Evolutionary conservation across 352 stramenopile genomes (phyloP), one percentile per base, ranked within the genome.

Genomic region (Pythium grandisporangium): DNA sequence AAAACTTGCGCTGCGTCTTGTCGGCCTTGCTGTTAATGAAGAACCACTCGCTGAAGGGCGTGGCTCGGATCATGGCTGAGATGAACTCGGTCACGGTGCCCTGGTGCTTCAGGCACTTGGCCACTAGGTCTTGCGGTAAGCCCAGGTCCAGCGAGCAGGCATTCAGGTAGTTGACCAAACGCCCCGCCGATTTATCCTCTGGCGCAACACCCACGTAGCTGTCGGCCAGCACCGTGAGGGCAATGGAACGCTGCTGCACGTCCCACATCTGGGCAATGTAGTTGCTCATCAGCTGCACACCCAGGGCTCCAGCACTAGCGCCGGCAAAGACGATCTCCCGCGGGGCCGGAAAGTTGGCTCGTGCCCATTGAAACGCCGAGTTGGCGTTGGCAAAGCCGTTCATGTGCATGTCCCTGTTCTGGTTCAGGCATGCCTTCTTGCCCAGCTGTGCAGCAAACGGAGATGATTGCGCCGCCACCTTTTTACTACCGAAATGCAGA

Each of bases 1-100:
- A 86, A 38, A 84, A 86, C 45, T 68, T 66, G 20, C 73, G 73
- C 53, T 86, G 73, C 8, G 57, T 75, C 37, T 53, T 34, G 49
- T 86, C 73, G 46, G 52, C 59, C 55, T 74, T 80, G 33, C 65
- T 79, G 61, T 80, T 59, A 11, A 81, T 50, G 51, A 80, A 82
- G 4, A 86, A 51, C 73, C 73, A 86, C 37, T 80, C 53, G 37
- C 56, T 63, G 20, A 40, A 55, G 6, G 67, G 57, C 5, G 66
- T 62, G 43, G 62, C 42, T 30, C 72, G 43, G 46, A 84, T 66
- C 51, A 84, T 70, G 12, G 55, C 60, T 26, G 61, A 58, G 41
- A 81, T 58, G 29, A 86, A 58, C 29, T 84, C 59, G 0, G 43
- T 49, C n/a, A 78, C 60, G 2, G 57, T 70, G 34, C 70, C 45